Evolutionary conservation across 2,329 filamentous ascomycete species (phyloP), one percentile per base, ranked within the genome.

Genomic region (Cephalotrichum gorgonifer): DNA sequence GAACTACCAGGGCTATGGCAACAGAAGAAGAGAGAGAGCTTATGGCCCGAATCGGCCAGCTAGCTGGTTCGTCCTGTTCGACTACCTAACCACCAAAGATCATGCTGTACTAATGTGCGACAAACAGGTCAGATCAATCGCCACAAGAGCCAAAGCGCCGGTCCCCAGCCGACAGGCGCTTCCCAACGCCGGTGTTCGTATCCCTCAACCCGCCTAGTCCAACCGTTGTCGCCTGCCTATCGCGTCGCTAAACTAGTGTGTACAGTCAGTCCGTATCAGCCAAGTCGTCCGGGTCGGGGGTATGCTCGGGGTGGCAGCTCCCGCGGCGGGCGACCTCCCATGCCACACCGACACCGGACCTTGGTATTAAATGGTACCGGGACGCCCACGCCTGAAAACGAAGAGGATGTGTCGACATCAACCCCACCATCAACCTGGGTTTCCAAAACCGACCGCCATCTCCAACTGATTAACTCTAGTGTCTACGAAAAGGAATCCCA

Each of bases 41-140:
- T 54, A 62, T 77, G 58, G 75, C 73, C 47, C 69, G 69, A 54
- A 81, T 81, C 60, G 65, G 70, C 57, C 69, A 69, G 39, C 61
- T 78, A 47, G 71, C 76, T 50, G 71, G 74, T 74, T 62, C 42
- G 65, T 60, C 43, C 48, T 35, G 27, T 43, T 25, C 31, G 33
- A 17, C 28, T 23, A 31, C 23, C 22, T 20, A 20, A 38, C 3
- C 35, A 20, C n/a, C 17, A 20, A 22, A 17, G 20, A 9, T 22
- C 35, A 20, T 39, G 17, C 35, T 39, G 17, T 43, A 8, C 22
- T 14, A 8, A 12, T 15, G 17, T 35, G 9, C n/a, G n/a, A n/a
- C n/a, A n/a, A n/a, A n/a, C 54, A 88, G 85, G 85, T 56, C 83
- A 86, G 65, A 91, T 93, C 61, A 89, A 89, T 62, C 79, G 82